These are phyloP conservation scores for Corinectria fuckeliana DNA, from an alignment of 2,329 filamentous ascomycete genomes.

Conservation along the genomic window DNA sequence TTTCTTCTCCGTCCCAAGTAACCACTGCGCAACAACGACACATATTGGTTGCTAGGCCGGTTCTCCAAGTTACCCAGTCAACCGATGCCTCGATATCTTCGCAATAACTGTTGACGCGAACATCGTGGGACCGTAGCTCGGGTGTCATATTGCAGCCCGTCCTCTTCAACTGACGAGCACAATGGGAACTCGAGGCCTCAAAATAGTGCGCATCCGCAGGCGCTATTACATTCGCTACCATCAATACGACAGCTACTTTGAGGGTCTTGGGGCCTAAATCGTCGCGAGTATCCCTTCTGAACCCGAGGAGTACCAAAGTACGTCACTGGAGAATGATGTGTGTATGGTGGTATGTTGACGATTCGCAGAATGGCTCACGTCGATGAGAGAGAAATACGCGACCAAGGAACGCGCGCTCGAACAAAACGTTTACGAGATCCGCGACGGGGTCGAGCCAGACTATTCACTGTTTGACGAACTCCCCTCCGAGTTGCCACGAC, in stretches of 20 bases:
- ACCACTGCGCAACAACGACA: too few relatives aligned
- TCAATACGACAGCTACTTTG: constrained; percentile 10
- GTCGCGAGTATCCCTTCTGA: constrained; percentile 11
- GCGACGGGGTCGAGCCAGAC: background rate
- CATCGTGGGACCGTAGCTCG: too few relatives aligned
- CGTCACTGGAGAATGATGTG: background rate
- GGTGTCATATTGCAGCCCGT: too few relatives aligned
- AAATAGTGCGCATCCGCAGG: constrained; percentile 19
- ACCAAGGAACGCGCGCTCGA: constrained; percentile 8
- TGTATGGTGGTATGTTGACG: background rate
- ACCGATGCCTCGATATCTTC: too few relatives aligned
- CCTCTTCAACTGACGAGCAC: too few relatives aligned
- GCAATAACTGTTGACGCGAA: too few relatives aligned
- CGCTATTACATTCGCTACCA: constrained; percentile 19
- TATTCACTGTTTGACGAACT: background rate
- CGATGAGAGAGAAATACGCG: constrained; percentile 5
- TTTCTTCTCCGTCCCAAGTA: too few relatives aligned
- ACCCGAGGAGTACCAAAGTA: constrained; percentile 12
- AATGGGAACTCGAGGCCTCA: constrained; percentile 24
- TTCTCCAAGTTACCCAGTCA: too few relatives aligned
- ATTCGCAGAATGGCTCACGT: constrained; percentile 17
- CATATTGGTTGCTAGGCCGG: too few relatives aligned
- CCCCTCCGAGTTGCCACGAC: constrained; percentile 12
- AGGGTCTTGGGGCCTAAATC: constrained; percentile 5
- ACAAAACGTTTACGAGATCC: constrained; percentile 4